Conservation (phyloP, 2,329 filamentous ascomycete genomes). For the Paecilomyces niveus region DNA sequence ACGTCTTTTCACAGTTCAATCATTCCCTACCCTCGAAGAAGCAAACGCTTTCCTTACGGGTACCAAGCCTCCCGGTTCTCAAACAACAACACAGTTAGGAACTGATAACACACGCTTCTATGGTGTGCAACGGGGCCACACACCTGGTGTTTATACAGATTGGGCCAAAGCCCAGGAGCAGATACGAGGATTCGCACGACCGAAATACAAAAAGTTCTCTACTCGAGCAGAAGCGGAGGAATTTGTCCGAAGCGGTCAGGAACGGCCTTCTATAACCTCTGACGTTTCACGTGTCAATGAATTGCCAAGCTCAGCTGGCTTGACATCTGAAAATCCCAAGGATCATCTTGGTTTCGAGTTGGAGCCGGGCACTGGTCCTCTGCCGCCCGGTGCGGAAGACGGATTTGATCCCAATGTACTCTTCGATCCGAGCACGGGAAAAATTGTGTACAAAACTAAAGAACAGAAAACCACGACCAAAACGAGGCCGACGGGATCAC, state of each 20-base stretch:
- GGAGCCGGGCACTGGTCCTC: constrained; percentile 48
- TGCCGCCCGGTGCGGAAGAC: constrained; percentile 51
- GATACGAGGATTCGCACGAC: constrained; percentile 64
- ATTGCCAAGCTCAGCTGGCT: constrained; percentile 23
- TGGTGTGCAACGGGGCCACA: constrained; percentile 51
- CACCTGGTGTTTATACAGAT: constrained; percentile 56
- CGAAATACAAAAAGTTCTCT: constrained; percentile 61
- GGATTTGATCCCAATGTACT: constrained; percentile 54
- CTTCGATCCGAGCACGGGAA: constrained; percentile 47
- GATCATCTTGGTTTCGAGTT: constrained; percentile 38
- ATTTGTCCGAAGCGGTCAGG: constrained; percentile 53
- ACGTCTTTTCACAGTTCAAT: constrained; percentile 58
- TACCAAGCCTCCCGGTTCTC: constrained; percentile 36
- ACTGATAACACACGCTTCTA: constrained; percentile 48
- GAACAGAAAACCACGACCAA: constrained; percentile 45
- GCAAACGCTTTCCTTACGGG: constrained; percentile 72
- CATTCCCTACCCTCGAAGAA: constrained; percentile 64
- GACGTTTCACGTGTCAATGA: not conserved
- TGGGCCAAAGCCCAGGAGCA: constrained; percentile 67
- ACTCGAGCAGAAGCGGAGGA: constrained; percentile 67
- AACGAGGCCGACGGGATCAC: constrained; percentile 32
- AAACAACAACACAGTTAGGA: constrained; percentile 27
- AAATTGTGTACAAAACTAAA: constrained; percentile 49
- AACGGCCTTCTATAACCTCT: constrained; percentile 8
- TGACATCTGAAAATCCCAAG: constrained; percentile 34